Evolutionary conservation across 768 basidiomycete genomes (phyloP), one percentile per base, ranked within the genome.

Genomic region (Termitomyces heimii): DNA sequence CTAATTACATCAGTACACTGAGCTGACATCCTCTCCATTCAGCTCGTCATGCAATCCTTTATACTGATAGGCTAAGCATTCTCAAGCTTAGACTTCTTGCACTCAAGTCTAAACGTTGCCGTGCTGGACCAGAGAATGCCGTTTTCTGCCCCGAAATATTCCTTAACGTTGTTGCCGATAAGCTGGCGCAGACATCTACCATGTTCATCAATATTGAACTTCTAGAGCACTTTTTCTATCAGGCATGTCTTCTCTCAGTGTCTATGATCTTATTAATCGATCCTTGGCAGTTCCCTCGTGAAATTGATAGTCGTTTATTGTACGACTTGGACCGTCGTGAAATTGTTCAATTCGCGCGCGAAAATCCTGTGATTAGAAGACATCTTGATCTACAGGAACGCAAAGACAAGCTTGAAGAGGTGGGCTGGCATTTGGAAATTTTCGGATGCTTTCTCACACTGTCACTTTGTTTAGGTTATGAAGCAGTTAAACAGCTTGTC

Each of bases 141-240:
- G 82, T 86, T 12, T 81, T 98, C 67, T 99, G 97, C 69, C 97
- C 97, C 0, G 97, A 99, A 70, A 90, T 92, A 0, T 98, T 98
- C 83, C 80, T 99, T 61, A 88, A 93, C 65, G 93, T 96, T 26
- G 94, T 99, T 22, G 94, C 97, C 3, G 92, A 98, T 70, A 98
- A 99, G 71, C 79, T 99, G 42, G 94, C 95, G 1, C 88, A 94
- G 67, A 98, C 96, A 0, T 92, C 94, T 3, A 85, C 95, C 2
- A 93, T 98, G 89, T 98, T 98, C 71, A 97, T 99, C 79, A 97
- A 94, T 74, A 97, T 99, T 58, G 97, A 99, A 69, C 78, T 99
- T 10, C 82, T 98, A 1, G 95, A 97, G 65, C 95, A 98, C 64
- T 99, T 98, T 80, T 98, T 98, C 78, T 97, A 98, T 67, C 93